Base-by-base conservation (phyloP, 2,329 filamentous ascomycete species). In the Seiridium unicorne region DNA sequence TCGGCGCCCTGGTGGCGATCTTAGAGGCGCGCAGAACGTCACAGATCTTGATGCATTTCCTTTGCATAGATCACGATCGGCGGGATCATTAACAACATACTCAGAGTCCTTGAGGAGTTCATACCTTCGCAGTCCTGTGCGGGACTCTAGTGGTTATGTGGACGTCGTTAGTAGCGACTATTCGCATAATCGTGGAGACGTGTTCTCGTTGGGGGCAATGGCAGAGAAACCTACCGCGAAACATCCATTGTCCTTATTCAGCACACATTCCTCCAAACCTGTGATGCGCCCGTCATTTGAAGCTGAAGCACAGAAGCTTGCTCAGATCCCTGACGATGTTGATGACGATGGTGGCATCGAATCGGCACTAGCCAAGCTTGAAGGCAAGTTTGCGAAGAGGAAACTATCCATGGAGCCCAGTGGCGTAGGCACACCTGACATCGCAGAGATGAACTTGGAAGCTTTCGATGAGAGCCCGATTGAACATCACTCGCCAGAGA, bases 281-380 rank as follows among this genome's bases (percentile, higher is more conserved):
- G 75, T 80, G 2, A 86, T 88, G 84, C 82, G 85, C 3, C 84
- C 86, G 1, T 97, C 93, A 0, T 97, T 98, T 66, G 92, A 98
- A 73, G 89, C 85, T 3, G 93, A 96, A 68, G 92, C 96, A 1
- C 88, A 93, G 61, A 91, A 91, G 67, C 85, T 99, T 58, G 92
- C 93, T 2, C 88, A 91, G 59, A 91, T 98, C 34, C 92, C 94
- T 0, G 93, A 97, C 69, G 92, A 96, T 44, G 72, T 79, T 13
- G 84, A 88, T 62, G 89, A 89, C 51, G 91, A 96, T 69, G 92
- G 92, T 5, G 94, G 94, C 10, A 88, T 98, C 34, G 95, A 98
- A 70, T 93, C 93, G n/a, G 92, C 95, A 0, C 74, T 99, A 55
- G 77, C 93, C 67, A 99, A 98, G 69, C 82, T 99, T 0, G 95